Evolutionary conservation across 768 basidiomycete genomes (phyloP).

Genomic region (Calocybe gangraenosa): DNA sequence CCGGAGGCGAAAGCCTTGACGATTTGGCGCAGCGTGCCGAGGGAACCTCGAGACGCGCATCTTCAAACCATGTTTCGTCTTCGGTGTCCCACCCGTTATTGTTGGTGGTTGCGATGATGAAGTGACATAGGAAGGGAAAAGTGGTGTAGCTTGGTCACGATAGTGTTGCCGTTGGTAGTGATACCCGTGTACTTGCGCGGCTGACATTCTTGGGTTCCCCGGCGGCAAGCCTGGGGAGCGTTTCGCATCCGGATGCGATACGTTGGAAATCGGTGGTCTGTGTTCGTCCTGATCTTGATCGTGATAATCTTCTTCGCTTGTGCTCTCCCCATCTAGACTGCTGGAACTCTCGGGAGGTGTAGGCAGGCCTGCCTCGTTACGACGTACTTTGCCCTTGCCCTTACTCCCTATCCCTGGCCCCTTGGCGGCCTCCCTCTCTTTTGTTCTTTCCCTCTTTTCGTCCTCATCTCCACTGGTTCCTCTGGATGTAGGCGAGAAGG

Average conservation of each 20-base stretch:
- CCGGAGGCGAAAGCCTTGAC: conserved; percentile 62
- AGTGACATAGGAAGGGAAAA: too few relatives aligned
- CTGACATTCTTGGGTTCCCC: too few relatives aligned
- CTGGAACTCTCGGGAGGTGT: conserved; percentile 15
- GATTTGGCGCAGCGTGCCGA: conserved; percentile 58
- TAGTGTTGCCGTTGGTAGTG: too few relatives aligned
- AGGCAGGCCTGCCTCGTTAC: conserved; percentile 14
- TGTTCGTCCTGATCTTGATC: neutral
- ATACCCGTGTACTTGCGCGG: too few relatives aligned
- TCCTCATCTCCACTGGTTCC: neutral
- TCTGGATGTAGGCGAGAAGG: neutral
- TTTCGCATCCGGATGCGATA: too few relatives aligned
- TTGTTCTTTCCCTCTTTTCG: neutral
- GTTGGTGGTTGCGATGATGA: neutral
- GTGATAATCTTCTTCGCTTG: neutral
- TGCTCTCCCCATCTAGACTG: conserved; percentile 4
- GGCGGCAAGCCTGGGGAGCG: too few relatives aligned
- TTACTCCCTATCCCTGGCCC: neutral
- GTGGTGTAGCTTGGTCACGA: too few relatives aligned
- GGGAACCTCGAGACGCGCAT: neutral
- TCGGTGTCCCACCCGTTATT: too few relatives aligned
- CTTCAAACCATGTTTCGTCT: too few relatives aligned
- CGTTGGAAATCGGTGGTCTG: too few relatives aligned
- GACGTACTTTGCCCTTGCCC: neutral
- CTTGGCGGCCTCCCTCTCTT: neutral